These are phyloP conservation scores for Cyclotella cryptica DNA, from an alignment of 108 stramenopile species.

Conservation along the genomic window DNA sequence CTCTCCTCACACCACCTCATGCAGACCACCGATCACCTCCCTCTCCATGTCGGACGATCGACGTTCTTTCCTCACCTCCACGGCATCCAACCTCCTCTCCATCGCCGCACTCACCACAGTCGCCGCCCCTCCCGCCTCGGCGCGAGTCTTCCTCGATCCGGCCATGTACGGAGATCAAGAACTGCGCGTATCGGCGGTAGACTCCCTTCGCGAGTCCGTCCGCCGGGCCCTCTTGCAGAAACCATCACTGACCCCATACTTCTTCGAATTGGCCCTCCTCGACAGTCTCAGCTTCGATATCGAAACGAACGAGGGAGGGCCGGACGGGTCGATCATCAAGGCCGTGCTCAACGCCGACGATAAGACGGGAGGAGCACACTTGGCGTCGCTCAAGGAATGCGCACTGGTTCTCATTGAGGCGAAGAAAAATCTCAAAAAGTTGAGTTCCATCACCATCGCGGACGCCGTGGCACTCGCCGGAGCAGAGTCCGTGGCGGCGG, in stretches of 20 bases:
- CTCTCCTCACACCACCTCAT: not conserved
- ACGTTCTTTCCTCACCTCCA: conserved; percentile 48
- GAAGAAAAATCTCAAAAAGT: conserved; percentile 71
- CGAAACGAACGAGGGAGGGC: conserved; percentile 69
- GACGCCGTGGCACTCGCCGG: conserved; percentile 86
- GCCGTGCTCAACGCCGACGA: conserved; percentile 66
- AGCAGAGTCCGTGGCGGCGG: conserved; percentile 77
- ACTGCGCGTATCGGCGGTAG: conserved; percentile 82
- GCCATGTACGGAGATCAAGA: conserved; percentile 94
- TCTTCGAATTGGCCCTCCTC: conserved; percentile 75
- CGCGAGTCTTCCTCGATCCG: conserved; percentile 87
- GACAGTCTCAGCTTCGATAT: conserved; percentile 77
- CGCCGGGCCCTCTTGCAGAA: conserved; percentile 82
- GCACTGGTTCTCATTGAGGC: conserved; percentile 64
- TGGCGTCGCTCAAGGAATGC: conserved; percentile 60
- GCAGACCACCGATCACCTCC: conserved; percentile 20
- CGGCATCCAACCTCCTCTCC: conserved; percentile 24
- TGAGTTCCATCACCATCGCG: conserved; percentile 80
- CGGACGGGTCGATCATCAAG: conserved; percentile 76
- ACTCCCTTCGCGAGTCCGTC: conserved; percentile 73
- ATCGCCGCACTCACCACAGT: conserved; percentile 13
- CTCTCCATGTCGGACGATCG: conserved; percentile 47
- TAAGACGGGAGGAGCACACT: conserved; percentile 43
- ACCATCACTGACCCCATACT: conserved; percentile 71
- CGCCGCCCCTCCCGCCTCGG: conserved; percentile 58